Base-by-base conservation (phyloP, 2,329 filamentous ascomycete genomes). In the Ilyonectria robusta region DNA sequence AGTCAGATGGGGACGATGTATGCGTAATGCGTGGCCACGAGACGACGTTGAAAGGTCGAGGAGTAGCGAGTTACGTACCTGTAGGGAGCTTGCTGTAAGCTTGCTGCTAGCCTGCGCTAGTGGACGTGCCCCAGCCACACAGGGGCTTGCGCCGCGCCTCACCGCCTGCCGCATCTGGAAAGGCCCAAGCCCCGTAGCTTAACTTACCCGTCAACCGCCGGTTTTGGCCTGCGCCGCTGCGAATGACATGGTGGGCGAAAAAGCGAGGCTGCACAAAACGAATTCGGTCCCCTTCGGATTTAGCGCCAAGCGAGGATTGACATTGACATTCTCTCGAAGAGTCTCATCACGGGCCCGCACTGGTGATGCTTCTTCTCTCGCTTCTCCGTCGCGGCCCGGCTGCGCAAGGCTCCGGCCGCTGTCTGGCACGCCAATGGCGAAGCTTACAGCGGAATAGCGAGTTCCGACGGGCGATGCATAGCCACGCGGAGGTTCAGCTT, bases 401-500 rank as follows among this genome's bases (percentile, higher is more conserved):
- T 35, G 44, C 65, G 8, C 67, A 46, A 55, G 59, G 64, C 51
- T 67, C 72, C 65, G 71, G 62, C 66, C 70, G 70, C 59, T 70
- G 66, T 55, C 55, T 74, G 55, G 67, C 65, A 11, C 65, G 59
- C 47, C 74, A 75, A 71, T 76, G 68, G 72, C 69, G 65, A 37
- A 68, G 64, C 31, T 70, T 69, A 26, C 55, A 71, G 15, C 50
- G 70, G 31, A 31, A 58, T 37, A 57, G 51, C 54, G 44, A 69
- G 51, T 64, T 63, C 54, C 69, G 61, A 46, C 67, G 73, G 46
- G 67, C 66, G 55, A 66, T 68, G 46, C 69, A 77, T 56, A 68
- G 23, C 44, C 67, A 19, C 70, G 74, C 46, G 69, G 73, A 76
- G 71, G 59, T 72, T 35, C 73, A 72, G 26, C 68, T 81, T 9